Base-by-base conservation (phyloP, 768 basidiomycete genomes). In the Punctularia strigosozonata region DNA sequence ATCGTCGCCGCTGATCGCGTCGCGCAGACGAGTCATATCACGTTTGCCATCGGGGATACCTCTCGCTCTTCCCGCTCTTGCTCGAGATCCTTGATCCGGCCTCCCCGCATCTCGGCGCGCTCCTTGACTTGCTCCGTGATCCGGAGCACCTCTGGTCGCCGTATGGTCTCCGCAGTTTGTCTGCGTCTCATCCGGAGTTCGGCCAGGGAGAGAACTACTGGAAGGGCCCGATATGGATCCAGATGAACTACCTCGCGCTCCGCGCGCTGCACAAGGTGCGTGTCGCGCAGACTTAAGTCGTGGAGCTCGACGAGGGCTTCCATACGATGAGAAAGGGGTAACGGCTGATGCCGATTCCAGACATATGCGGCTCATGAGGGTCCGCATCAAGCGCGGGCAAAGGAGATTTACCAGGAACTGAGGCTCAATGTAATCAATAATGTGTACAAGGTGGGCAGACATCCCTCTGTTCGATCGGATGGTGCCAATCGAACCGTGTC, bases 221-320 rank as follows among this genome's bases (percentile, higher is more conserved):
- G 92, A 82, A 81, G 50, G 91, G 94, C 1, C 87, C 92, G 3
- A 83, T 98, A 36, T 97, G 92, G 92, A 73, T 95, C 25, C 92
- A 89, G 57, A 92, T 98, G 84, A 97, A 98, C 59, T 98, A 90
- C 54, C 69, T 98, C 44, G 78, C 81, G 13, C 64, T 98, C 37
- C 68, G 75, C 20, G 74, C 89, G 10, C 60, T 98, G 41, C 67
- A 88, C 54, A 83, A 80, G 59, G 88, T 85, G 21, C 40, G n/a
- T n/a, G 62, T 47, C 21, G 6, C 3, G 4, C 25, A 22, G 24
- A 25, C 35, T 14, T 25, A 15, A 14, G 8, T n/a, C n/a, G n/a
- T n/a, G n/a, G n/a, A n/a, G n/a, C n/a, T n/a, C n/a, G n/a, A n/a
- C n/a, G n/a, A n/a, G n/a, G n/a, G n/a, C n/a, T n/a, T n/a, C n/a